Conservation (phyloP, 2,329 filamentous ascomycete genomes). For the Huntiella bhutanensis region DNA sequence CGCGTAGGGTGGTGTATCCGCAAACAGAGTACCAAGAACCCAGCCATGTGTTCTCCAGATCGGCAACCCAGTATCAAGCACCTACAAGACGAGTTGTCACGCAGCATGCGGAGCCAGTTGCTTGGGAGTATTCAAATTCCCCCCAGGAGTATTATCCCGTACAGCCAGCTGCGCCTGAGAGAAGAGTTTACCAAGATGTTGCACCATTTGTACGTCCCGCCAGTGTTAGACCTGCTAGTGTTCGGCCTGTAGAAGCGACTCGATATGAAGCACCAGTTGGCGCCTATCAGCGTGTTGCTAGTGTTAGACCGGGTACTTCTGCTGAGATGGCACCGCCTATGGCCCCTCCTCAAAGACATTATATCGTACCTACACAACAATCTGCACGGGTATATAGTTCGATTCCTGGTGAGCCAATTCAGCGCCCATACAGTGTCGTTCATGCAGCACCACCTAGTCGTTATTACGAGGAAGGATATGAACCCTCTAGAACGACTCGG, state of each 20-base stretch:
- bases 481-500: not conserved
- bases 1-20: conserved; percentile 13
- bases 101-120: conserved; percentile 26
- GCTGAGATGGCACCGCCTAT: not conserved
- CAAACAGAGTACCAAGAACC: conserved; percentile 29
- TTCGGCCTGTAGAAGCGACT: conserved; percentile 19
- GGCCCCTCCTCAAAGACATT: conserved; percentile 13
- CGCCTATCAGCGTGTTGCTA: conserved; percentile 25
- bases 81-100: conserved; percentile 39
- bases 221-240: conserved; percentile 5
- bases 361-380: conserved; percentile 16
- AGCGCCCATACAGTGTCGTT: conserved; percentile 22
- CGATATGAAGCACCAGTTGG: conserved; percentile 24
- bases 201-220: conserved; percentile 28
- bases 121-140: conserved; percentile 24
- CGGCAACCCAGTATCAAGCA: conserved; percentile 27
- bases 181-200: conserved; percentile 26
- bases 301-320: conserved; percentile 21
- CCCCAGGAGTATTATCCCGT: conserved; percentile 29
- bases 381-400: conserved; percentile 18
- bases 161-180: conserved; percentile 23
- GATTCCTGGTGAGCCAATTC: conserved; percentile 17
- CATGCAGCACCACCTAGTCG: conserved; percentile 24
- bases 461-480: conserved; percentile 21
- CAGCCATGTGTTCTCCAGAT: conserved; percentile 28